A percentile compares a stretch with the other conserved stretches of the same genome.
Evolutionary conservation across 2,329 filamentous ascomycete genomes (phyloP).

Genomic region (Corinectria fuckeliana): DNA sequence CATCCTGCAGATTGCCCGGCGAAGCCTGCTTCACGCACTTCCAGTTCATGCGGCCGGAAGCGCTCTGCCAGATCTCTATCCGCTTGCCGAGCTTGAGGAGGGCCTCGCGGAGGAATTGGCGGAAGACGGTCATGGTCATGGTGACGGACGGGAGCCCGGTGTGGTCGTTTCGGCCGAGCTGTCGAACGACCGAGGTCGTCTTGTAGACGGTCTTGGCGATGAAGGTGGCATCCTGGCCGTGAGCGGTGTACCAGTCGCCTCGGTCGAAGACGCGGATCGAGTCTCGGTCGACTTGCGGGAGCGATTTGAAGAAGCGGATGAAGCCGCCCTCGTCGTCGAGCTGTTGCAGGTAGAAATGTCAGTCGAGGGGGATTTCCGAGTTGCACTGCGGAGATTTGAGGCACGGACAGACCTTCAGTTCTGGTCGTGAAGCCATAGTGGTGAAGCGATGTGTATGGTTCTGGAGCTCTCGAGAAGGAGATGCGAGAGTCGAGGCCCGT

Average conservation of each 20-base stretch:
- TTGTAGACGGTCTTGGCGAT: constrained; percentile 92
- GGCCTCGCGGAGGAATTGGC: constrained; percentile 92
- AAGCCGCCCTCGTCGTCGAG: constrained; percentile 97
- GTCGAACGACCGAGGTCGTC: constrained; percentile 92
- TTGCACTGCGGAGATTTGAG: not conserved
- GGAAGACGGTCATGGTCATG: constrained; percentile 92
- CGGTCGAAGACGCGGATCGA: constrained; percentile 92
- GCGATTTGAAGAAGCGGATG: constrained; percentile 93
- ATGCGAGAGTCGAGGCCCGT: not conserved
- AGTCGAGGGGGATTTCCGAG: not conserved
- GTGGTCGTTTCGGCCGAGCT: constrained; percentile 82
- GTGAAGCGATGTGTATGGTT: constrained; percentile 33
- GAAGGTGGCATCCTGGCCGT: constrained; percentile 83
- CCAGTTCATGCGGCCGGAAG: constrained; percentile 84
- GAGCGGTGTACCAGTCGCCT: constrained; percentile 95
- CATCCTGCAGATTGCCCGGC: constrained; percentile 93
- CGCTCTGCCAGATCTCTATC: constrained; percentile 86
- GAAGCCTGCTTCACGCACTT: constrained; percentile 91
- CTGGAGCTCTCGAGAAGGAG: constrained; percentile 8
- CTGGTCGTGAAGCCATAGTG: constrained; percentile 73
- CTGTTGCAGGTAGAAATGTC: constrained; percentile 50
- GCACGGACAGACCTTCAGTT: constrained; percentile 67
- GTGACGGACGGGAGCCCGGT: constrained; percentile 92
- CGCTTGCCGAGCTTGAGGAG: constrained; percentile 91
- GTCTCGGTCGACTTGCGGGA: constrained; percentile 72